Base-by-base conservation (phyloP, 208 protist species). In the Wallacemonas sp. region DNA sequence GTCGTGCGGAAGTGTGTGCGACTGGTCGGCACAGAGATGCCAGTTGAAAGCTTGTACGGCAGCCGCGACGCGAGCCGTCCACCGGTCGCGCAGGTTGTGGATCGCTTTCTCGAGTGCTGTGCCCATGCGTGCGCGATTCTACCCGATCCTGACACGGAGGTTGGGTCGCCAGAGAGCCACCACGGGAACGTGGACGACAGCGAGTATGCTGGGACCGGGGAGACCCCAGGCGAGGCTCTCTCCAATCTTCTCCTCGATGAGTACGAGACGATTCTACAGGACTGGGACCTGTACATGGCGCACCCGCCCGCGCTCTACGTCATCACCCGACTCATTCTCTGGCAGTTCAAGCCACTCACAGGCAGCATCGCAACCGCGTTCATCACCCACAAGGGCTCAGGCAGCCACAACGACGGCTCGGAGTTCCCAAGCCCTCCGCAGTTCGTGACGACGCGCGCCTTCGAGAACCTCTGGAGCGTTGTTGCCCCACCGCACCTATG, bases 381-480 rank as follows among this genome's bases (percentile, higher is more conserved):
- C 62, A 21, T 19, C 26, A 17, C 6, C 47, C 47, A 38, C 26
- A 36, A 43, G 11, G 33, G 32, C 61, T 23, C 65, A 58, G 14
- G 24, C 16, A 27, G 23, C 14, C 5, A n/a, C n/a, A n/a, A n/a
- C n/a, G n/a, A n/a, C n/a, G n/a, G n/a, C n/a, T n/a, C n/a, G n/a
- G n/a, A n/a, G 1, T 49, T 32, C 16, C 60, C n/a, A 78, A 70
- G 21, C 6, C 78, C 81, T 0, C 73, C 66, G 1, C 80, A 93
- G 27, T 70, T 96, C 16, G 64, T 90, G n/a, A 56, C 55, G 9
- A 74, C 70, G 14, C 81, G 83, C 12, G 70, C 73, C 0, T 91
- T 96, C 72, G 90, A 93, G 80, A 80, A 88, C 56, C 67, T 94
- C 23, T 96, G 90, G 88, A 80, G 76, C 39, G 64, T 90, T n/a